A percentile compares a stretch with the other conserved stretches of the same genome.
Evolutionary conservation across 352 stramenopile species (phyloP).

Genomic region (Phytopythium montanum): DNA sequence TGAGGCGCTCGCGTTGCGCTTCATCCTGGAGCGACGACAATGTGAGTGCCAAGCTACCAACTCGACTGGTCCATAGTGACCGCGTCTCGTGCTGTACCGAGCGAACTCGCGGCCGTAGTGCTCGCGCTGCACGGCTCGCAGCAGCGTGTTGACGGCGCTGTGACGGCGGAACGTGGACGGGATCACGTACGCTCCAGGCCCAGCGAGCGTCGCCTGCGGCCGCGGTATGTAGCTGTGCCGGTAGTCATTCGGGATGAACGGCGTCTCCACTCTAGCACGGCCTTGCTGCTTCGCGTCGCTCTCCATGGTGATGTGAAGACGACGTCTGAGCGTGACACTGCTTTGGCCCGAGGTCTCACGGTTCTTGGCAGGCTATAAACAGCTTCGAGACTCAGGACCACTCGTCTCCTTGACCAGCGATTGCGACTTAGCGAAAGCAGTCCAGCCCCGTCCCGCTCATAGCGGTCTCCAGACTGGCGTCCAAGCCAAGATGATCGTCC

Average conservation of each 20-base stretch:
- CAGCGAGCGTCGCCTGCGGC: conserved; percentile 34
- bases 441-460: too few species aligned
- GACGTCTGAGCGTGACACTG: background rate
- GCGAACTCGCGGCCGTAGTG: conserved; percentile 58
- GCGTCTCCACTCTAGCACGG: background rate
- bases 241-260: conserved; percentile 7
- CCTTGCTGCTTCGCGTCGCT: background rate
- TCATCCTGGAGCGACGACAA: conserved; percentile 3
- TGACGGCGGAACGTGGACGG: conserved; percentile 50
- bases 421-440: too few species aligned
- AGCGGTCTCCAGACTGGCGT: too few species aligned
- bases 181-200: conserved; percentile 54
- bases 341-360: background rate
- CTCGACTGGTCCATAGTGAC: background rate
- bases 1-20: conserved; percentile 4
- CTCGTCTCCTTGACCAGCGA: too few species aligned
- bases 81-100: conserved; percentile 16
- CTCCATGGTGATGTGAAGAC: background rate
- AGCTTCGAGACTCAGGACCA: too few species aligned
- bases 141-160: conserved; percentile 24
- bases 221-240: conserved; percentile 56
- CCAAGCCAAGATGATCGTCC: too few species aligned
- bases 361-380: background rate
- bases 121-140: conserved; percentile 43
- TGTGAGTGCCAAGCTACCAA: background rate